Base-by-base conservation (phyloP, 441 rosid species). In the Corymbia citriodora region DNA sequence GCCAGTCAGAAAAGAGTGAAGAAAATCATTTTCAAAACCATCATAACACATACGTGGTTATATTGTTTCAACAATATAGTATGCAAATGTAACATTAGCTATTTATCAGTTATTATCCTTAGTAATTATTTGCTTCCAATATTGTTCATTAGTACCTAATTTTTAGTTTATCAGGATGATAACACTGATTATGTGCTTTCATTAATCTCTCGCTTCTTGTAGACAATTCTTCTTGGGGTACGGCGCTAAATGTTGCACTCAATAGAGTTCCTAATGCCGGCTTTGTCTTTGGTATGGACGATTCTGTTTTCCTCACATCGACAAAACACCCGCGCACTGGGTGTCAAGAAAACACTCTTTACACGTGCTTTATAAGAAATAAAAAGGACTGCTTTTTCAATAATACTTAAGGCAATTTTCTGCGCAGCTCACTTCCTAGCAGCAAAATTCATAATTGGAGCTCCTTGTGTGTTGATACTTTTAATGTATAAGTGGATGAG, bases 191-290 rank as follows among this genome's bases (percentile, higher is more conserved):
- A 12, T 63, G 13, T 63, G 17, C 13, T 31, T 0, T 61, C 8
- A 29, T 63, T 1, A 61, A 61, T 12, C 31, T 61, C 31, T 61
- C 27, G 31, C 68, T 27, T 27, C 5, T n/a, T 0, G 9, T 27
- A 12, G 1, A 6, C 2, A 27, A 12, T 3, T 0, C 9, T 5
- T 61, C 8, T 16, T 1, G 17, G 31, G 4, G 68, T 1, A 0
- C 0, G 9, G 1, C 68, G 31, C 31, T 12, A 61, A 2, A 61
- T 27, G 0, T 61, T 61, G 31, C 8, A 61, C 0, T 61, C 2
- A 0, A 61, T 61, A 61, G 4, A 12, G 31, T 1, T 61, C 1
- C 68, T 61, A 11, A 61, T 27, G 8, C 0, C 14, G 31, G 0
- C 0, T 59, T 10, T 59, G 12, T 59, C 4, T 12, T 61, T 4